Evolutionary conservation across 306 rosid genomes (phyloP), one percentile per base, ranked within the genome.

Genomic region (Vigna nakashimae): DNA sequence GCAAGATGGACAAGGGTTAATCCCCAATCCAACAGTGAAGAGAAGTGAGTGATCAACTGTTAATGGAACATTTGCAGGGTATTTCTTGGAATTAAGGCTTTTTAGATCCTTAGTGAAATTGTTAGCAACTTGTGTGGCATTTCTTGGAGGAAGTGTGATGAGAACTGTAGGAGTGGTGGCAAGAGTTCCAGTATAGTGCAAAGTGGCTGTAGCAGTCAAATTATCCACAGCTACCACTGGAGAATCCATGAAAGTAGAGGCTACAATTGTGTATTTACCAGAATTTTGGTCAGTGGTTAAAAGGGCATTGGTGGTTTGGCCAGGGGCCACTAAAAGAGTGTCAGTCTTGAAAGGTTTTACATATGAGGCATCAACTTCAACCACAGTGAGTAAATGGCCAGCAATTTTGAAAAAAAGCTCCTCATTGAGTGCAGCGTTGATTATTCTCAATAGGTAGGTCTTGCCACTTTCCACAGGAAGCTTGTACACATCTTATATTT

Each of bases 371-470:
- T 92, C 97, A 20, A 90, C 97, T 79, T 92, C 97, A 6, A 92
- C 97, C 6, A 92, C 76, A 10, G 86, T 90, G 59, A 92, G 83
- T 0, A 22, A 72, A 70, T 92, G 97, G 45, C 93, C 91, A 4
- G 97, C 95, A 62, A 90, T 92, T 74, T 92, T 90, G 85, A 90
- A 92, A 82, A 92, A 92, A 18, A 92, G 89, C 69, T 92, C 97
- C 12, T 92, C 97, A 87, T 92, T 91, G 91, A 91, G 97, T n/a
- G 91, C 97, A 88, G 97, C 97, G 65, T 91, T 91, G 94, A 91
- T 81, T 50, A 91, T 84, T 59, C 97, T 91, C 2, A 92, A 74
- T 26, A 92, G 45, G 82, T 92, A 92, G 15, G 91, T 87, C 71
- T 92, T 82, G 43, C 92, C 93, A 28, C 74, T 78, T 51, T 92